Base-by-base conservation (phyloP, 257 asterid species). In the Capsicum rhomboideum region DNA sequence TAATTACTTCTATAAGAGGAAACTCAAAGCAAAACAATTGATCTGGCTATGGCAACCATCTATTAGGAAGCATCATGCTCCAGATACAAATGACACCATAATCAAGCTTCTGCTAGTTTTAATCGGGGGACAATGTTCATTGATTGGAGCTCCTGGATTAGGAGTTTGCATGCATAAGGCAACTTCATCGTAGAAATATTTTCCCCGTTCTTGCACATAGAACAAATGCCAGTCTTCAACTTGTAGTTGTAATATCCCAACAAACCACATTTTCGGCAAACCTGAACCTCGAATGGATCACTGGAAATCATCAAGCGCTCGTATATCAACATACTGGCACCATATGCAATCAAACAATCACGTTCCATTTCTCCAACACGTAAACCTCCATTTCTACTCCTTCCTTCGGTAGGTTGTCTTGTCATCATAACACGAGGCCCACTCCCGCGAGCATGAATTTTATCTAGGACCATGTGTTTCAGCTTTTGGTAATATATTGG, bases 291-390 rank as follows among this genome's bases (percentile, higher is more conserved):
- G 82, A 93, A 96, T 12, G 98, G 98, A 87, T 96, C 99, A 84
- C 99, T 96, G 28, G 99, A 94, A 85, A 94, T 9, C 98, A 96
- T 96, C 88, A 96, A 81, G 14, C 98, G 97, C 84, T 96, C 99
- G 28, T 92, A 90, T 90, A 93, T 87, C 82, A 94, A 88, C 98
- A 94, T 94, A 87, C 98, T 93, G 82, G 99, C 98, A 77, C 98
- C 99, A 90, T 96, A 96, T 13, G 99, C 98, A 92, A 96, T 93
- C 86, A 96, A 91, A 85, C 99, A 96, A 86, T 96, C 99, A 61
- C 99, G 98, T 88, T 96, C 99, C 99, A 96, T 96, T 86, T 96
- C 99, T 85, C 99, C 99, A 80, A 96, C 98, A 12, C 98, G 94
- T 46, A 96, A 87, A 75, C 99, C 99, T 93, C 99, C 99, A 88